Evolutionary conservation across 257 asterid species (phyloP).

Genomic region (Haberlea rhodopensis): DNA sequence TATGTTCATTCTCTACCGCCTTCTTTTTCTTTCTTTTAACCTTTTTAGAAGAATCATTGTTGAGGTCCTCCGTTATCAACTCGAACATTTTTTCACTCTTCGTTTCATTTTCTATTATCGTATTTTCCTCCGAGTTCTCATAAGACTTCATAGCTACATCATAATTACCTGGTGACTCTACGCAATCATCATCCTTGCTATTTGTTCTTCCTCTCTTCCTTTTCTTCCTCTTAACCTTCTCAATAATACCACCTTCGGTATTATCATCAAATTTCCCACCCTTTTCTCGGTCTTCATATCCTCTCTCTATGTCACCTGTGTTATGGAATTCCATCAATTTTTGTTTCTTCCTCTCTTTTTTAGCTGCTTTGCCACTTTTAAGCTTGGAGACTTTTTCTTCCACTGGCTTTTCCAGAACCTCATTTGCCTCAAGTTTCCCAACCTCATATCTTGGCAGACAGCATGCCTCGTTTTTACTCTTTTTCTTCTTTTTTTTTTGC

Average conservation of each 20-base stretch:
- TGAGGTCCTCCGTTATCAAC: not conserved
- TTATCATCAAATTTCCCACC: not conserved
- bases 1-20: constrained; percentile 11
- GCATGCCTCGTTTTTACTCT: constrained; percentile 4
- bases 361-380: constrained; percentile 13
- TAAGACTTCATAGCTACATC: constrained; percentile 4
- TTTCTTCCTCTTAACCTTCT: constrained; percentile 28
- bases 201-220: constrained; percentile 23
- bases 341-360: constrained; percentile 23
- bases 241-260: constrained; percentile 2
- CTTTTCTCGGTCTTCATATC: constrained; percentile 19
- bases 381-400: constrained; percentile 17
- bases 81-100: not conserved
- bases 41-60: not conserved
- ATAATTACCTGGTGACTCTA: constrained; percentile 3
- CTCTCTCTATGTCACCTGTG: constrained; percentile 12
- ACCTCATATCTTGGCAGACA: not conserved
- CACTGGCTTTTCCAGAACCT: not conserved
- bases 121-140: not conserved
- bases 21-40: constrained; percentile 15
- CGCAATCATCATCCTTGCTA: constrained; percentile 18
- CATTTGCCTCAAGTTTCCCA: constrained; percentile 15
- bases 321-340: constrained; percentile 22
- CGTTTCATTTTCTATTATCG: not conserved
- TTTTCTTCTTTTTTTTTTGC: constrained; percentile 25